Evolutionary conservation across 1,284 basidiomycete species (phyloP), one percentile per base, ranked within the genome.

Genomic region (Rhodotorula sp.): DNA sequence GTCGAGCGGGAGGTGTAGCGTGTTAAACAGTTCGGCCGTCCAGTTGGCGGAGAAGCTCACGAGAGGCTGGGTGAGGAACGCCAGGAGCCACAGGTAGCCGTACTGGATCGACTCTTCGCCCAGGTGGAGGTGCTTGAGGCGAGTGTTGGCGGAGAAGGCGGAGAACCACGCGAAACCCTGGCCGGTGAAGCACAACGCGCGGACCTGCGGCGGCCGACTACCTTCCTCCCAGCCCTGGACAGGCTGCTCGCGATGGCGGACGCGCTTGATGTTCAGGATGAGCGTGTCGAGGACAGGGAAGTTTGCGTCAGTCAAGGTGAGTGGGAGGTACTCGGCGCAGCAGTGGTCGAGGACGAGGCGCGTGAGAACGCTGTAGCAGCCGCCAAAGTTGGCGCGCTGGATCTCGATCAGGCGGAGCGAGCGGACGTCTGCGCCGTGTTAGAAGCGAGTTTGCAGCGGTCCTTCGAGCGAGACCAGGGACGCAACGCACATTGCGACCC

Each of bases 271-370:
- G 15, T 44, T 2, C 27, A 60, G 48, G 3, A 44, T 19, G 49
- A 49, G 32, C 19, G 59, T 60, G 19, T 60, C 49, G 59, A 60
- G 30, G n/a, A 30, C 11, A 1, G 59, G 59, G 13, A 60, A 60
- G 34, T 49, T 49, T 15, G 3, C 19, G 0, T 27, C 3, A 17
- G 49, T 39, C 13, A 49, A 34, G 19, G 17, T 39, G 7, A 19
- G 9, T 17, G 34, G 34, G 34, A 60, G 48, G 9, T 24, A 10
- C 34, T 51, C 59, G 27, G 32, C 48, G 9, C 17, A 29, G 59
- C 59, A 51, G 48, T 39, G 48, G 34, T 39, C 20, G 9, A 60
- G 19, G 9, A 29, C 59, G 36, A 60, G 48, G 19, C 59, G 59
- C 1, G n/a, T 52, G n/a, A 60, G 20, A 19, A 17, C 20, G 19